These are phyloP conservation scores for Cyclotella sp. DNA, from an alignment of 108 stramenopile species.

Conservation along the genomic window DNA sequence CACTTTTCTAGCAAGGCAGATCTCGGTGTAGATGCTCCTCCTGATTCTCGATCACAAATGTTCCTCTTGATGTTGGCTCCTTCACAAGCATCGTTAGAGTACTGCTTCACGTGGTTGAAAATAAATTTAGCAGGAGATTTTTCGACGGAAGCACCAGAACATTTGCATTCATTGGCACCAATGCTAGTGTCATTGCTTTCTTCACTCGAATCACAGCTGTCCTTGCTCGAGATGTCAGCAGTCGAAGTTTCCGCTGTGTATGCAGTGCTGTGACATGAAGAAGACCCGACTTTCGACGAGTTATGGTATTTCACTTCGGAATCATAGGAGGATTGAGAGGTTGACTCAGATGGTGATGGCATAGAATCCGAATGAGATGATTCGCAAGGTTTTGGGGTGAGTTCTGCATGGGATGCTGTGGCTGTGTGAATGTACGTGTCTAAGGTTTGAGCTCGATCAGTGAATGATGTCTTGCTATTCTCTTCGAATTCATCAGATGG, in stretches of 20 bases:
- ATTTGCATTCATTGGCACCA: neutral
- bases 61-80: neutral
- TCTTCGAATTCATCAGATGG: neutral
- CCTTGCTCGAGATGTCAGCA: conserved; percentile 6
- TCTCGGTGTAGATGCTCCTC: conserved; percentile 13
- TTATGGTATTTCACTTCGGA: neutral
- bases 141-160: neutral
- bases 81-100: neutral
- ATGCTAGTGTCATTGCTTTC: neutral
- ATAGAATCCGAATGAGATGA: neutral
- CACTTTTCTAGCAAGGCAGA: conserved; percentile 16
- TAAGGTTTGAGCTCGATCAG: neutral
- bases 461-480: neutral
- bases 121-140: neutral
- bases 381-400: neutral
- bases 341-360: neutral
- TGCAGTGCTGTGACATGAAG: conserved; percentile 5
- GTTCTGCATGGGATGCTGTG: neutral
- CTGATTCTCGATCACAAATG: neutral
- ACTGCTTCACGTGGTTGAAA: neutral
- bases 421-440: neutral
- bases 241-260: conserved; percentile 7
- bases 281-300: neutral
- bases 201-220: conserved; percentile 15
- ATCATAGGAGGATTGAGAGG: neutral